Conservation (phyloP, 2,329 filamentous ascomycete species). For the Penicillium sp. region DNA sequence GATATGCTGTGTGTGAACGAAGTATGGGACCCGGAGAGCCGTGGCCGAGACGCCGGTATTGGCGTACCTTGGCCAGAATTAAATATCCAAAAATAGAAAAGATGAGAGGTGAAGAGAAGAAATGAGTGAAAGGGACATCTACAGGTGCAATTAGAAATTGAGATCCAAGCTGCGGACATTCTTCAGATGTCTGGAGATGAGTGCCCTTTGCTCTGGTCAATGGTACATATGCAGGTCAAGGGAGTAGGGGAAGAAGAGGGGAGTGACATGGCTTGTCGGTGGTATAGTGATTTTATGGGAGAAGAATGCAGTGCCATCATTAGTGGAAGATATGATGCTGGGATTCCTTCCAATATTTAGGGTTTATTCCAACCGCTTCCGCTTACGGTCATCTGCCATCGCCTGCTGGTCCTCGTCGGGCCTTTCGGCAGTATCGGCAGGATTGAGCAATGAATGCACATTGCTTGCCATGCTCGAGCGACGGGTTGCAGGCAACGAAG, state of each 20-base stretch:
- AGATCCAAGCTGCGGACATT: slow-evolving; percentile 3
- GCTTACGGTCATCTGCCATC: slow-evolving; percentile 58
- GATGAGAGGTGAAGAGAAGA: slow-evolving; percentile 5
- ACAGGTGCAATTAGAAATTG: slow-evolving; percentile 13
- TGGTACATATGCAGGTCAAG: slow-evolving; percentile 16
- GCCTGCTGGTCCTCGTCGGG: slow-evolving; percentile 60
- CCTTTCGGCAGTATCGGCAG: slow-evolving; percentile 64
- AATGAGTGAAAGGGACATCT: slow-evolving; percentile 14
- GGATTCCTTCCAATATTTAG: background rate
- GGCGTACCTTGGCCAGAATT: slow-evolving; percentile 6
- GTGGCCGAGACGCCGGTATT: background rate
- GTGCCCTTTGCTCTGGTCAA: slow-evolving; percentile 7
- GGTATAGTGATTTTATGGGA: background rate
- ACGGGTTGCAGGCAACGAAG: slow-evolving; percentile 58
- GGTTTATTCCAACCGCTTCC: slow-evolving; percentile 53
- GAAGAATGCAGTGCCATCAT: background rate
- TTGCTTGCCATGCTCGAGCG: slow-evolving; percentile 70
- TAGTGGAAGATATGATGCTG: background rate
- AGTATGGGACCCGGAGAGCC: background rate
- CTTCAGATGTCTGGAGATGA: slow-evolving; percentile 5
- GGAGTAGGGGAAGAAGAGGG: background rate
- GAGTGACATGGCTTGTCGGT: slow-evolving; percentile 1
- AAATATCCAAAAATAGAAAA: slow-evolving; percentile 9
- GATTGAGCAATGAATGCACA: slow-evolving; percentile 65
- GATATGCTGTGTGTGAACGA: slow-evolving; percentile 15